Base-by-base conservation (phyloP, 1,284 basidiomycete genomes). In the Inonotus hispidus region DNA sequence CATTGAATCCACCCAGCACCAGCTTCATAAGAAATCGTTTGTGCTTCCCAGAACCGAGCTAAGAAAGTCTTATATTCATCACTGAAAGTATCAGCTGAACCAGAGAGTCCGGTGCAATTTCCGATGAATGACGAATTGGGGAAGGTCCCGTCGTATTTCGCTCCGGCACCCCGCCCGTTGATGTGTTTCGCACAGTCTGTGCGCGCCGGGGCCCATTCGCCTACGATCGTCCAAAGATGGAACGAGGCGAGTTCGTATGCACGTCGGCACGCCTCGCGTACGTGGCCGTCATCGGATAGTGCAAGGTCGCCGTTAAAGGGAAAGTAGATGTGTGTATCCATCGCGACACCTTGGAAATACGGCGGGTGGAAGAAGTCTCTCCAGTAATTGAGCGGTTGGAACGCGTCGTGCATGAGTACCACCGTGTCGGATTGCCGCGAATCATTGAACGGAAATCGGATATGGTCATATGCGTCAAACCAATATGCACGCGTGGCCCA, bases 141-240 rank as follows among this genome's bases (percentile, higher is more conserved):
- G 69, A 79, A 87, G 3, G 83, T 75, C 25, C 92, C 93, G 67
- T 92, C 93, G 71, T 91, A 96, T 56, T 93, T 82, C 6, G 89
- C 78, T n/a, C 91, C 88, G 23, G 78, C 64, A 25, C 85, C 79
- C 46, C 85, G 81, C 23, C 87, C 87, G 67, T 92, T 91, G 61
- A 92, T 74, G 68, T 79, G 93, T 66, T 77, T 84, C n/a, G 94
- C 92, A 68, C 94, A 97, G 71, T 97, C 95, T 7, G 86, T 95
- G 56, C 82, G 75, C 0, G 92, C 92, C 38, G 90, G 81, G 0
- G 88, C 83, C 91, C 92, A 95, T 75, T 95, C 92, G 59, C 92
- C 93, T 39, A 93, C 88, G 57, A 94, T 75, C 35, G 83, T 74
- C 89, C 88, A 92, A 11, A 92, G 79, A 43, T 85, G 78, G 66